Conservation (phyloP, 1,284 basidiomycete genomes). For the Irpex rosettiformis region DNA sequence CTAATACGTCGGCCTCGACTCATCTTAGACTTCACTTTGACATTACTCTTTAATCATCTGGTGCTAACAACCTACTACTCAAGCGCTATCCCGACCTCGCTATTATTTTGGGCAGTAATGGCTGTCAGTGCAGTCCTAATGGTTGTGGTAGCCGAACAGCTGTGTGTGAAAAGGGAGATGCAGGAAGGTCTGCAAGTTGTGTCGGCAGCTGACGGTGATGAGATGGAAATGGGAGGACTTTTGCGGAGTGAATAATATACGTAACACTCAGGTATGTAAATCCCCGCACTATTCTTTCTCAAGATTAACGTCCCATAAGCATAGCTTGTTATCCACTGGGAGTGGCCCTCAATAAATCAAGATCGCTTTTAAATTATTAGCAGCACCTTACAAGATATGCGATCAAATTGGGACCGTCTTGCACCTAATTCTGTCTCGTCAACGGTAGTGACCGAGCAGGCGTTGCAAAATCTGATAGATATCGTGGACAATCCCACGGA, state of each 20-base stretch:
- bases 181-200: conserved; percentile 71
- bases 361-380: too few species aligned
- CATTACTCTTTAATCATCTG: conserved; percentile 87
- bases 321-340: too few species aligned
- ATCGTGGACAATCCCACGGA: too few species aligned
- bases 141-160: conserved; percentile 83
- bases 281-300: too few species aligned
- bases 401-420: too few species aligned
- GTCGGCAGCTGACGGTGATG: conserved; percentile 28
- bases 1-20: conserved; percentile 89
- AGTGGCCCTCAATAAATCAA: too few species aligned
- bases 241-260: conserved; percentile 32
- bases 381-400: too few species aligned
- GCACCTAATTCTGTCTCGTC: too few species aligned
- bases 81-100: conserved; percentile 78
- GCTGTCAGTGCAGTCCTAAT: conserved; percentile 68
- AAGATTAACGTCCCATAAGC: too few species aligned
- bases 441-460: too few species aligned
- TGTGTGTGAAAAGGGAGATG: conserved; percentile 94
- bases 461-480: too few species aligned
- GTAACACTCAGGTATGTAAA: too few species aligned
- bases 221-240: conserved; percentile 62
- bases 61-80: conserved; percentile 92
- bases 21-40: conserved; percentile 92
- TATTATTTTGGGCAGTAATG: conserved; percentile 89